These are phyloP conservation scores for Plantago elongata DNA, from an alignment of 257 asterid genomes.

Conservation along the genomic window DNA sequence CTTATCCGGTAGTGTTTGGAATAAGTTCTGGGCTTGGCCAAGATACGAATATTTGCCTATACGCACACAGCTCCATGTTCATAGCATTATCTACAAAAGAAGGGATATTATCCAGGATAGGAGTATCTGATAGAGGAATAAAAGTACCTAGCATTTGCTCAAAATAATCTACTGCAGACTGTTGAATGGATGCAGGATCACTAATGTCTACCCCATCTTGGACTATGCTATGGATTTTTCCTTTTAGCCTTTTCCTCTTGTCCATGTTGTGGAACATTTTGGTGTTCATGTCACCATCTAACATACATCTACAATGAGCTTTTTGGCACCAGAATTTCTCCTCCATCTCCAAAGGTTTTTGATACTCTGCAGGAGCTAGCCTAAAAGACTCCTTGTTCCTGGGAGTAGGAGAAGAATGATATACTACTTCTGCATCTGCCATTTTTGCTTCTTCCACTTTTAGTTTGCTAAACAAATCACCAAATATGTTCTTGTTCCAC, in stretches of 20 bases:
- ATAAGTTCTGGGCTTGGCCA: too few species aligned
- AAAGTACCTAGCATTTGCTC: too few species aligned
- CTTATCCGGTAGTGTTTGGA: too few species aligned
- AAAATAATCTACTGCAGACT: too few species aligned
- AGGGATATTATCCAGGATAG: too few species aligned
- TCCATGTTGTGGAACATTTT: not conserved
- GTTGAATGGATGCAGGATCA: not conserved
- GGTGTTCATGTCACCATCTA: not conserved
- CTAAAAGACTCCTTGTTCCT: not conserved
- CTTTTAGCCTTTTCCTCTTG: not conserved
- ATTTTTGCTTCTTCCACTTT: not conserved
- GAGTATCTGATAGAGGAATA: too few species aligned
- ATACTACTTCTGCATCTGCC: not conserved
- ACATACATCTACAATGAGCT: not conserved
- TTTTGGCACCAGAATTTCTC: not conserved
- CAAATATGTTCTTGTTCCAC: not conserved
- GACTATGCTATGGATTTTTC: not conserved
- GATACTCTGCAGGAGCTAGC: not conserved
- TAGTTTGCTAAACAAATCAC: not conserved
- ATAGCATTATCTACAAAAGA: too few species aligned
- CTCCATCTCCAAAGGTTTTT: not conserved
- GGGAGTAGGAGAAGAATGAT: not conserved
- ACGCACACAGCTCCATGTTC: too few species aligned
- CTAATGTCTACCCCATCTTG: not conserved
- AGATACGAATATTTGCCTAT: too few species aligned